Evolutionary conservation across 2,329 filamentous ascomycete species (phyloP).

Genomic region (Neurospora crassa): DNA sequence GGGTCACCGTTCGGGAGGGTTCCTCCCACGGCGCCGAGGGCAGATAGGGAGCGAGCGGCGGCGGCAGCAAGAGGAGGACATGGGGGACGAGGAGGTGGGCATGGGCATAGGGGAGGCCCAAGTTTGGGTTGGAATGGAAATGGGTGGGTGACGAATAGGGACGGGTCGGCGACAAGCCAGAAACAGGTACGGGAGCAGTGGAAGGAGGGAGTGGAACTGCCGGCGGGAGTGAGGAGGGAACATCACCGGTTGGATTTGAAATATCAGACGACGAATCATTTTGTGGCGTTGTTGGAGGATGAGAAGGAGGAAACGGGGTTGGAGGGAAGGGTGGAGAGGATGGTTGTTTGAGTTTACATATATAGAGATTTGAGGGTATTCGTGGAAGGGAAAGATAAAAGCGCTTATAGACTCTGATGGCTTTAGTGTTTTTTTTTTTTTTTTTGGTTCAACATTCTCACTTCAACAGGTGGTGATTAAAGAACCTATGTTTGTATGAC

Average conservation of each 20-base stretch:
- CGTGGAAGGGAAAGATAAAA: neutral
- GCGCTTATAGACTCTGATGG: neutral
- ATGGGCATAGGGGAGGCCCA: neutral
- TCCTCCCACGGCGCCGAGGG: neutral
- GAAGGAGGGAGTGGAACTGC: constrained; percentile 4
- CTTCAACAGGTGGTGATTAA: neutral
- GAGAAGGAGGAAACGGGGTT: neutral
- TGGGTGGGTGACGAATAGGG: neutral
- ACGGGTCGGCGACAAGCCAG: neutral
- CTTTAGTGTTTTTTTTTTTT: no score
- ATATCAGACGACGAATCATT: constrained; percentile 15
- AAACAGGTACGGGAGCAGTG: constrained; percentile 3
- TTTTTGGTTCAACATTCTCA: neutral
- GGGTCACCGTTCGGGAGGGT: neutral
- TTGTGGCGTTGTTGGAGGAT: constrained; percentile 1
- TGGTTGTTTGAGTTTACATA: neutral
- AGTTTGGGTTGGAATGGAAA: neutral
- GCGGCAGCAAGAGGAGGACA: neutral
- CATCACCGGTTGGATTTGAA: constrained; percentile 18
- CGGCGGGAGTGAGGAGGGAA: constrained; percentile 2
- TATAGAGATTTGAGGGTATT: neutral
- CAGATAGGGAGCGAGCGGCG: neutral
- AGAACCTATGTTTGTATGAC: neutral
- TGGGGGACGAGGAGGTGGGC: neutral
- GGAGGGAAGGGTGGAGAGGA: neutral